These are phyloP conservation scores for Tympanopsis confertula DNA, from an alignment of 2,329 filamentous ascomycete species.

Conservation along the genomic window DNA sequence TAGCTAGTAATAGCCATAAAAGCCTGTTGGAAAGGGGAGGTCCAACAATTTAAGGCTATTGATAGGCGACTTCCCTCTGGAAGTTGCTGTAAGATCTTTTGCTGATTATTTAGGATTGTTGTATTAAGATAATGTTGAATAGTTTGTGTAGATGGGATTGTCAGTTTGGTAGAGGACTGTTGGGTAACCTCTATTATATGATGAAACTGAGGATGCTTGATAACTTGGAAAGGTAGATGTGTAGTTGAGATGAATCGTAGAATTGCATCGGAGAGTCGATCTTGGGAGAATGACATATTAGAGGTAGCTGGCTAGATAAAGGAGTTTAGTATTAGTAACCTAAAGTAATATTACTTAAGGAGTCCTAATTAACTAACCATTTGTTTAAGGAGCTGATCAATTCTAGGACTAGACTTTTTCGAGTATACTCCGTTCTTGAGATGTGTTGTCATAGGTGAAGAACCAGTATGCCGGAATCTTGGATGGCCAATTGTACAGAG, in stretches of 20 bases:
- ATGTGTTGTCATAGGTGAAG: too few relatives aligned
- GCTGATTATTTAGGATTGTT: neutral
- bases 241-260: neutral
- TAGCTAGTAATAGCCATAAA: neutral
- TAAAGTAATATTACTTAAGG: too few relatives aligned
- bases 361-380: too few relatives aligned
- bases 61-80: neutral
- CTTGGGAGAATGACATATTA: too few relatives aligned
- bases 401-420: too few relatives aligned
- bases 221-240: neutral
- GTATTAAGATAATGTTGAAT: neutral
- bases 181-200: neutral
- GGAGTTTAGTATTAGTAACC: too few relatives aligned
- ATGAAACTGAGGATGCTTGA: neutral
- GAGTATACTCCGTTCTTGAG: too few relatives aligned
- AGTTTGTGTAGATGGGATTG: neutral
- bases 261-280: too few relatives aligned
- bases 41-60: neutral
- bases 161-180: neutral
- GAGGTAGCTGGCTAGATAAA: too few relatives aligned
- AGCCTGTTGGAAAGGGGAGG: neutral
- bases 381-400: too few relatives aligned
- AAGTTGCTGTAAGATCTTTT: neutral
- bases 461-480: too few relatives aligned
- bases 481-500: too few relatives aligned